Percentiles rank a stretch among this genome's conserved stretches.
Evolutionary conservation across 192 early-diverging fungal genomes (phyloP).

Genomic region (Podila epigama): DNA sequence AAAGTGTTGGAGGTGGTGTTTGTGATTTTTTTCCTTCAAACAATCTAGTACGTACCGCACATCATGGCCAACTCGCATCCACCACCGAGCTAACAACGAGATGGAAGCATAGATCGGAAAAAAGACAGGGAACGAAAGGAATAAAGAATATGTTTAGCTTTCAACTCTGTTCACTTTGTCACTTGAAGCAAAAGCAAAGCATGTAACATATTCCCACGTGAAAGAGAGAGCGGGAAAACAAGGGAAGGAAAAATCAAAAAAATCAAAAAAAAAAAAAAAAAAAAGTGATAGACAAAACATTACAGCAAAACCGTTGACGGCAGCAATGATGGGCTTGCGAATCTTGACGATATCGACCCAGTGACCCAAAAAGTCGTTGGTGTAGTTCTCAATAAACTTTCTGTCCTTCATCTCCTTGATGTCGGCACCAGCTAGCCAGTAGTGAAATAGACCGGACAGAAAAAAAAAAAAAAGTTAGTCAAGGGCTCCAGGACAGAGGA

Average conservation of each 20-base stretch:
- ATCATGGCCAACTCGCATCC: slow-evolving; percentile 99
- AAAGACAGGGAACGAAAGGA: not conserved
- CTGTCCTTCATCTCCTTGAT: slow-evolving; percentile 99
- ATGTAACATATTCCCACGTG: not conserved
- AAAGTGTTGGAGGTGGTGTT: too few relatives aligned
- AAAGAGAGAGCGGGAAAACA: not conserved
- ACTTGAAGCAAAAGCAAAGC: not conserved
- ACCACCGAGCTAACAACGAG: slow-evolving; percentile 78
- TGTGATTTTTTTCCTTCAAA: too few relatives aligned
- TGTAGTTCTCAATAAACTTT: slow-evolving; percentile 88
- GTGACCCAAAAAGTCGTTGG: slow-evolving; percentile 89
- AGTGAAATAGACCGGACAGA: not conserved
- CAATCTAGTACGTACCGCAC: slow-evolving; percentile 64
- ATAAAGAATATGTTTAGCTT: too few relatives aligned
- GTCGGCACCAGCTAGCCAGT: slow-evolving; percentile 86
- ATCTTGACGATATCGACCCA: slow-evolving; percentile 92
- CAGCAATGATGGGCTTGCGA: slow-evolving; percentile 97
- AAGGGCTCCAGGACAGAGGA: not conserved
- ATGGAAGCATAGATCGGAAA: slow-evolving; percentile 2
- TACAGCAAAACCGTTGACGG: slow-evolving; percentile 97
- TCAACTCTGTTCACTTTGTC: not conserved
- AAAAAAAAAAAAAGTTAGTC: not conserved
- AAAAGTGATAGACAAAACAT: slow-evolving; percentile 2
- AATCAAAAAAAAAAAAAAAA: not conserved
- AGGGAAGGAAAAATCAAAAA: not conserved